A percentile compares a stretch with the other conserved stretches of the same genome.
These are phyloP conservation scores for Mantamonas sphyraenae DNA, from an alignment of 78 protist species.

Conservation along the genomic window DNA sequence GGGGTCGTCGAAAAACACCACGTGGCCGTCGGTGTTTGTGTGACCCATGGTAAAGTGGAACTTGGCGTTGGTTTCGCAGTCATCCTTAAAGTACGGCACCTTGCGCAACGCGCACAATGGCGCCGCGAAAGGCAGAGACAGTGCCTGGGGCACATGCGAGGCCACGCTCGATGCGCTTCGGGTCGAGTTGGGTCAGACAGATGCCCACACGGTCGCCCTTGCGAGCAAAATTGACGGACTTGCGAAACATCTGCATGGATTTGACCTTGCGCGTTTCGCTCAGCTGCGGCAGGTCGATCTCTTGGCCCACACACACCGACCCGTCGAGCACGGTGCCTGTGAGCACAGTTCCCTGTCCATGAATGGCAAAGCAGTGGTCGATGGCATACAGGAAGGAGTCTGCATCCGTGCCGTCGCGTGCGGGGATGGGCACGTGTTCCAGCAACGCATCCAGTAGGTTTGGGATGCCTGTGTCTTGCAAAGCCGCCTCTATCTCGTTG, in stretches of 20 bases:
- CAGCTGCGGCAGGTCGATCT: constrained; percentile 37
- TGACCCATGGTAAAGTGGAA: constrained; percentile 71
- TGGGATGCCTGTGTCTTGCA: neutral
- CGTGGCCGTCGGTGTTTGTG: no score
- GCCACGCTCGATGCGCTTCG: constrained; percentile 75
- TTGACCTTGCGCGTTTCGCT: constrained; percentile 58
- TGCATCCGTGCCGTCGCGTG: constrained; percentile 2
- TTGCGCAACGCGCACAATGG: neutral
- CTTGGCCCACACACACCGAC: constrained; percentile 45
- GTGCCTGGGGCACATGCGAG: constrained; percentile 4
- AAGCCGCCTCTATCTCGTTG: neutral
- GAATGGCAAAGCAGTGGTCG: constrained; percentile 94
- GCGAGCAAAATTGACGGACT: constrained; percentile 37
- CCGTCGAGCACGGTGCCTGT: constrained; percentile 89
- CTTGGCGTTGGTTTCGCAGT: constrained; percentile 29
- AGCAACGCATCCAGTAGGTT: constrained; percentile 2
- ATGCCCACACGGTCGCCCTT: constrained; percentile 83
- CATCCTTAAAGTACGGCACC: constrained; percentile 57
- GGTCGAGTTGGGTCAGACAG: constrained; percentile 77
- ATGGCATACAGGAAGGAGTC: constrained; percentile 73
- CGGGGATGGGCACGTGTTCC: neutral
- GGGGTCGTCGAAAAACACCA: no score
- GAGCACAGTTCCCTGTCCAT: constrained; percentile 92
- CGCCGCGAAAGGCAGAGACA: neutral
- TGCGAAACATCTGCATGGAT: constrained; percentile 88